Conservation (phyloP, 208 protist genomes). For the Leishmania guyanensis region DNA sequence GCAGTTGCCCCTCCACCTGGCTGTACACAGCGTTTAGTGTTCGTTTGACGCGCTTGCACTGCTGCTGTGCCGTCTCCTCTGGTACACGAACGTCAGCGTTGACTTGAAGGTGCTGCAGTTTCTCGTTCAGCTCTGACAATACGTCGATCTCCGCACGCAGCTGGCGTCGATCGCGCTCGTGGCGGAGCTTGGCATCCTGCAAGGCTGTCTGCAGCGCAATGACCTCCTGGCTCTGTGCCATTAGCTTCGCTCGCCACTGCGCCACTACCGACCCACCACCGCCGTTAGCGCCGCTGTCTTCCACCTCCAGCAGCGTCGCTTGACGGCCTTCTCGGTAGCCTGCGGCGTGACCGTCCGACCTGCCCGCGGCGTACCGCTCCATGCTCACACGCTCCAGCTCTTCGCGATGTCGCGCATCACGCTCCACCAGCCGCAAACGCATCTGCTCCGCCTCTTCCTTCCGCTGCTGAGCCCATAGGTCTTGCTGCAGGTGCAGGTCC, state of each 20-base stretch:
- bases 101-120: conserved; percentile 35
- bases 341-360: conserved; percentile 42
- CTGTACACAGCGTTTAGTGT: conserved; percentile 59
- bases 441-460: conserved; percentile 53
- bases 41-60: conserved; percentile 55
- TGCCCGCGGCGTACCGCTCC: conserved; percentile 47
- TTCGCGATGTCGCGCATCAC: conserved; percentile 44
- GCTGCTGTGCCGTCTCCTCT: conserved; percentile 29
- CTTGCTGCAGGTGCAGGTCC: conserved; percentile 59
- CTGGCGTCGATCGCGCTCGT: conserved; percentile 50
- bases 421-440: conserved; percentile 60
- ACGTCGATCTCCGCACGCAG: conserved; percentile 60
- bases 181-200: conserved; percentile 39
- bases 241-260: conserved; percentile 37
- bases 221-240: conserved; percentile 44
- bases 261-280: conserved; percentile 17
- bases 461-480: conserved; percentile 41
- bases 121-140: conserved; percentile 42
- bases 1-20: conserved; percentile 45
- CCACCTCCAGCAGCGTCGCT: conserved; percentile 20
- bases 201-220: conserved; percentile 41
- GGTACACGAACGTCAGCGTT: conserved; percentile 24
- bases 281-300: conserved; percentile 7
- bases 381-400: conserved; percentile 46
- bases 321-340: conserved; percentile 30